These are phyloP conservation scores for Ogataea paraovalis DNA, from an alignment of 805 yeast species.

Conservation along the genomic window DNA sequence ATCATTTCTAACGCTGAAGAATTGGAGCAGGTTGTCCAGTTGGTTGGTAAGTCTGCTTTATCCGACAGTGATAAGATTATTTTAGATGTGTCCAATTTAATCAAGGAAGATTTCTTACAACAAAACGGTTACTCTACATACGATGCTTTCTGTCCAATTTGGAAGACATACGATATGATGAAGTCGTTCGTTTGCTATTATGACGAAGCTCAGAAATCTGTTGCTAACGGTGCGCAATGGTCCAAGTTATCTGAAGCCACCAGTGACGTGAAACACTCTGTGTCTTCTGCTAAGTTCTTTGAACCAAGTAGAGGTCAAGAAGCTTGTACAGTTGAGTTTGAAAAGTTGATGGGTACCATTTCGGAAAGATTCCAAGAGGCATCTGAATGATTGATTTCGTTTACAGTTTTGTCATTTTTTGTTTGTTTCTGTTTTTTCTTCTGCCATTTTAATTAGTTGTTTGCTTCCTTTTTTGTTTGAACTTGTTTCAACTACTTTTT, in stretches of 20 bases:
- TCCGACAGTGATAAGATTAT: slow-evolving; percentile 97
- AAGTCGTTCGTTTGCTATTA: slow-evolving; percentile 85
- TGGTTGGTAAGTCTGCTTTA: slow-evolving; percentile 97
- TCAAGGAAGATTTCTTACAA: slow-evolving; percentile 97
- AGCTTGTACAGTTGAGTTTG: slow-evolving; percentile 73
- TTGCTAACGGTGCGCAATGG: slow-evolving; percentile 93
- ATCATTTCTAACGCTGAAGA: slow-evolving; percentile 96
- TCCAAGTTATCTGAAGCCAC: slow-evolving; percentile 86
- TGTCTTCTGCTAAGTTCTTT: slow-evolving; percentile 91
- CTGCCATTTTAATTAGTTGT: not conserved
- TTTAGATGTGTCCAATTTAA: slow-evolving; percentile 83
- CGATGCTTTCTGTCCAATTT: slow-evolving; percentile 98
- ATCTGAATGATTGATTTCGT: slow-evolving; percentile 55
- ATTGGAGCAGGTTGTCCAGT: slow-evolving; percentile 97
- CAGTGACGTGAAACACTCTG: slow-evolving; percentile 85
- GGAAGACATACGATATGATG: slow-evolving; percentile 99
- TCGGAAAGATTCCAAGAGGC: slow-evolving; percentile 94
- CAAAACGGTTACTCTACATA: slow-evolving; percentile 98
- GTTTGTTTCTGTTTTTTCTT: not conserved
- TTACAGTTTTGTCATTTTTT: not conserved
- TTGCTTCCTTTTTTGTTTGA: not conserved
- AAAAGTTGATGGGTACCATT: slow-evolving; percentile 66
- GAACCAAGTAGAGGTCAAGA: slow-evolving; percentile 91
- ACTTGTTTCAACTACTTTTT: not conserved
- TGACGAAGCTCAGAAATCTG: slow-evolving; percentile 97